Evolutionary conservation across 768 basidiomycete species (phyloP).

Genomic region (Cyclocybe cylindracea): DNA sequence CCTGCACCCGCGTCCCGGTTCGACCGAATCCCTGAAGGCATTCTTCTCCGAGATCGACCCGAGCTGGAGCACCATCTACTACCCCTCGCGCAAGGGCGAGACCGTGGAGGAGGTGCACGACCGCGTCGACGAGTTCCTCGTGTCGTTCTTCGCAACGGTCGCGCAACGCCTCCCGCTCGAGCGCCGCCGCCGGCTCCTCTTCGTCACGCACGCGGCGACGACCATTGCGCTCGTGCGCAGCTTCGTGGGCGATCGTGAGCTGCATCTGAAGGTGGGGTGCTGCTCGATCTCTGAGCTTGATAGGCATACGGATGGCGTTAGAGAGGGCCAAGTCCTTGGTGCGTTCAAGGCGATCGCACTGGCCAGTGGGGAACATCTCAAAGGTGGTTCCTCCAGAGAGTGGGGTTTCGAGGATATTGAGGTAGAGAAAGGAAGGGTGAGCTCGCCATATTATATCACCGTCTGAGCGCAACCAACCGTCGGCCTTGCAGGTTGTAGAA

Average conservation of each 20-base stretch:
- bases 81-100: constrained; percentile 76
- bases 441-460: constrained; percentile 12
- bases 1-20: constrained; percentile 72
- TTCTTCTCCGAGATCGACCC: constrained; percentile 66
- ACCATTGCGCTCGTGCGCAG: constrained; percentile 64
- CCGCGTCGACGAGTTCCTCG: constrained; percentile 54
- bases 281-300: constrained; percentile 67
- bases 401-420: constrained; percentile 84
- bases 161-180: constrained; percentile 40
- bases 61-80: constrained; percentile 65
- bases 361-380: constrained; percentile 59
- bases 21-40: constrained; percentile 49
- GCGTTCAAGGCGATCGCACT: constrained; percentile 49
- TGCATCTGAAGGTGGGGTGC: constrained; percentile 70
- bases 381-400: constrained; percentile 59
- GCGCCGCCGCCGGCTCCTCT: constrained; percentile 52
- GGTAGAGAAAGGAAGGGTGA: constrained; percentile 61
- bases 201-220: constrained; percentile 79
- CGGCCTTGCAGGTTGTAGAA: constrained; percentile 55
- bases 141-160: constrained; percentile 50
- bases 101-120: constrained; percentile 60
- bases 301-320: constrained; percentile 26
- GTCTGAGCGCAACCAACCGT: constrained; percentile 1
- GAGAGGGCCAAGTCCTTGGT: constrained; percentile 29
- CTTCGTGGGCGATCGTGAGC: constrained; percentile 51